A percentile compares a stretch with the other conserved stretches of the same genome.
Evolutionary conservation across 2,329 filamentous ascomycete species (phyloP).

Genomic region (Penicillium decumbens): DNA sequence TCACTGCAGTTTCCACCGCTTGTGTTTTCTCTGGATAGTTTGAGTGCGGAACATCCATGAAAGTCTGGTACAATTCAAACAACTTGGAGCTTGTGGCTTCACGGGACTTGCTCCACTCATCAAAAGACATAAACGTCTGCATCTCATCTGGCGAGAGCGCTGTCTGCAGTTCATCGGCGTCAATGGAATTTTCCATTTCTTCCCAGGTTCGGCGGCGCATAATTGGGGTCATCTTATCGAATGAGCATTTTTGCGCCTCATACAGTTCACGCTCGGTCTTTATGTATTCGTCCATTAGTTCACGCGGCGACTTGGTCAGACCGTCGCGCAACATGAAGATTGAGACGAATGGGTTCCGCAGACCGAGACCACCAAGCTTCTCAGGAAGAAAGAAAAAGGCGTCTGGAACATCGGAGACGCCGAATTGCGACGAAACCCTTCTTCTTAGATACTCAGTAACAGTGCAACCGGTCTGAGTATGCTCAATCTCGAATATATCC

Average conservation of each 20-base stretch:
- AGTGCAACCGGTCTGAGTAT: conserved; percentile 24
- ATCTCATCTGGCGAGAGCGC: conserved; percentile 12
- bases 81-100: conserved; percentile 23
- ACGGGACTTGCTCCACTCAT: conserved; percentile 34
- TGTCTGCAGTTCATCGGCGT: conserved; percentile 1
- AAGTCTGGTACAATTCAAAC: conserved; percentile 18
- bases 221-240: conserved; percentile 21
- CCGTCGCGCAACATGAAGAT: conserved; percentile 38
- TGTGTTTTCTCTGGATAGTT: conserved; percentile 17
- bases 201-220: neutral
- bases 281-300: conserved; percentile 24
- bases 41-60: conserved; percentile 24
- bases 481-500: conserved; percentile 36
- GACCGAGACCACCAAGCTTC: conserved; percentile 45
- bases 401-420: conserved; percentile 41
- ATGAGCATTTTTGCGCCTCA: conserved; percentile 14
- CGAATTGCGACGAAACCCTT: conserved; percentile 49
- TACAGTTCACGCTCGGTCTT: conserved; percentile 24
- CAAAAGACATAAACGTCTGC: conserved; percentile 33
- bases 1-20: conserved; percentile 19
- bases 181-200: neutral
- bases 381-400: conserved; percentile 48
- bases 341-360: conserved; percentile 47
- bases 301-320: conserved; percentile 21
- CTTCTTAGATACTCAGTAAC: conserved; percentile 50